Evolutionary conservation across 1,139 yeast species (phyloP).

Genomic region (Debaryomycetaceae sp.): DNA sequence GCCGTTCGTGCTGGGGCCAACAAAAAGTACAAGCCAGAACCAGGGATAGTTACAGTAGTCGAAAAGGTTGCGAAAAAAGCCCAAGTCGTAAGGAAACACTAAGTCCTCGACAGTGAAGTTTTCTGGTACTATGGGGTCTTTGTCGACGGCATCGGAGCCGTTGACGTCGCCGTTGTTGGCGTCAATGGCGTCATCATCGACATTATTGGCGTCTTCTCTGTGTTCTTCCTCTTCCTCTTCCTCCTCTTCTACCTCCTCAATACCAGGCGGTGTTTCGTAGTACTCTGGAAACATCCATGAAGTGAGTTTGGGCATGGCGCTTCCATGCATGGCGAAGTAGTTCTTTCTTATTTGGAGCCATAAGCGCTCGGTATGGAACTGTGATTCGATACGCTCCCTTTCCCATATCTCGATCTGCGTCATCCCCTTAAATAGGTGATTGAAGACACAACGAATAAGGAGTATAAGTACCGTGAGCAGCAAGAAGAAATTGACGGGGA

Average conservation of each 20-base stretch:
- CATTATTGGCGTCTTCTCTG: neutral
- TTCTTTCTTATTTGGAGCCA: constrained; percentile 52
- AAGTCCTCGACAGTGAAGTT: constrained; percentile 53
- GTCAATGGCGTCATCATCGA: neutral
- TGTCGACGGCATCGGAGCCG: constrained; percentile 4
- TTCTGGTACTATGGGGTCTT: constrained; percentile 15
- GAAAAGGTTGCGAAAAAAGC: constrained; percentile 50
- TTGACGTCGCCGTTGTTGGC: neutral
- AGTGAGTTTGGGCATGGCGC: constrained; percentile 41
- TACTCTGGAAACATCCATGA: constrained; percentile 41
- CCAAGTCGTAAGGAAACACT: constrained; percentile 81
- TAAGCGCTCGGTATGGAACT: constrained; percentile 50
- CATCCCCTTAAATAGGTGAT: constrained; percentile 63
- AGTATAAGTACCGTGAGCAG: constrained; percentile 55
- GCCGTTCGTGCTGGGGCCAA: constrained; percentile 47
- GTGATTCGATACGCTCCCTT: constrained; percentile 70
- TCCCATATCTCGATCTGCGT: constrained; percentile 96
- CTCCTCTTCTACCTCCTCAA: constrained; percentile 12
- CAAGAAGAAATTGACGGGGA: constrained; percentile 59
- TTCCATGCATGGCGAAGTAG: constrained; percentile 40
- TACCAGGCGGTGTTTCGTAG: constrained; percentile 3
- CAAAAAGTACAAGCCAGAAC: constrained; percentile 72
- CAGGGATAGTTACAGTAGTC: constrained; percentile 55
- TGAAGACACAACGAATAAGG: constrained; percentile 56
- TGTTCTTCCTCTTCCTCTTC: constrained; percentile 7